These are phyloP conservation scores for Xylaria arbuscula DNA, from an alignment of 2,329 filamentous ascomycete species.

Conservation along the genomic window DNA sequence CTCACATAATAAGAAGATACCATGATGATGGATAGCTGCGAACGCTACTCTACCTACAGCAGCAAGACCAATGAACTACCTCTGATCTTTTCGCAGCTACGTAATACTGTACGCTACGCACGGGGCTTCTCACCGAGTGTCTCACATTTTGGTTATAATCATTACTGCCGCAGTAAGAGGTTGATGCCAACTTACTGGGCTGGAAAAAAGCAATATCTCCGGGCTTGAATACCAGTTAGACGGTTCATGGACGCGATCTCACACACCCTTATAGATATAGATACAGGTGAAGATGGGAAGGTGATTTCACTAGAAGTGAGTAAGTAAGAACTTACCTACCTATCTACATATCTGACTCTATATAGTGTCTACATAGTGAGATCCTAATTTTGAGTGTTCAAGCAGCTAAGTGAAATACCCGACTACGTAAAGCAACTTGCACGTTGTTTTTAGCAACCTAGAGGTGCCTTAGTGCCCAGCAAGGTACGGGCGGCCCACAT, in stretches of 20 bases:
- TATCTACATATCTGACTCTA: too few species aligned
- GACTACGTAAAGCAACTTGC: too few species aligned
- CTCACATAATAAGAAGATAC: constrained; percentile 24
- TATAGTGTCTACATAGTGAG: too few species aligned
- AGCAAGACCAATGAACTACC: constrained; percentile 21
- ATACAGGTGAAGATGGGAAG: background rate
- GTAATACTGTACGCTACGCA: background rate
- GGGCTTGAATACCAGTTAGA: background rate
- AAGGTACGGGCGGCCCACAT: background rate
- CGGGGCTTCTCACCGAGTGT: constrained; percentile 11
- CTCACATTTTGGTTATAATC: constrained; percentile 7
- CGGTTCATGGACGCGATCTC: background rate
- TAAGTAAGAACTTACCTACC: too few species aligned
- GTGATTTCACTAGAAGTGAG: too few species aligned
- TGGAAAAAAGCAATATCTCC: constrained; percentile 24
- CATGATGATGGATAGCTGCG: constrained; percentile 24
- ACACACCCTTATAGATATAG: background rate
- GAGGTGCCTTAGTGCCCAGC: background rate
- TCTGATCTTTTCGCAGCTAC: background rate
- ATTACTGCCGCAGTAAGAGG: background rate
- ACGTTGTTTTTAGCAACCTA: background rate
- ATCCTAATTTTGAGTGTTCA: too few species aligned
- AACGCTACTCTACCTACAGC: constrained; percentile 15
- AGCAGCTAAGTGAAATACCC: too few species aligned
- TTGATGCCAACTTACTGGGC: constrained; percentile 10